Evolutionary conservation across 495 filamentous ascomycete species (phyloP).

Genomic region (Massariosphaeria phaeospora): DNA sequence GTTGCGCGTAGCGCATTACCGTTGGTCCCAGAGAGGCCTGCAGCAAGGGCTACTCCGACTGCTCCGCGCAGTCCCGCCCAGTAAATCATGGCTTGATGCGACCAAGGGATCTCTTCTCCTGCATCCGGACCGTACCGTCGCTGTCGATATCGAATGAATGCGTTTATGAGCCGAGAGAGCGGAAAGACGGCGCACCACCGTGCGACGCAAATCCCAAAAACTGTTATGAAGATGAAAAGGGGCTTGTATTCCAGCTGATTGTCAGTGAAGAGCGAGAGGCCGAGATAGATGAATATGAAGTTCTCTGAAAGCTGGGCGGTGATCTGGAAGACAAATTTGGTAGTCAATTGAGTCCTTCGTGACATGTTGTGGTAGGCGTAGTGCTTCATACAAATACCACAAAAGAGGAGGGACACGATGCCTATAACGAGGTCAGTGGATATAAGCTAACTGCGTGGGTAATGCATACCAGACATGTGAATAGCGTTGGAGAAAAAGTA

Average conservation of each 20-base stretch:
- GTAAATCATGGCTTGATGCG: slow-evolving; percentile 95
- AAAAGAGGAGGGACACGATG: slow-evolving; percentile 94
- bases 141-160: slow-evolving; percentile 87
- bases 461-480: slow-evolving; percentile 86
- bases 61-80: slow-evolving; percentile 96
- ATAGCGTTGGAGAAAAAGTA: slow-evolving; percentile 97
- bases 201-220: slow-evolving; percentile 84
- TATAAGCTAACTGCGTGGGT: not conserved
- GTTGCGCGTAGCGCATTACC: slow-evolving; percentile 77
- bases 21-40: slow-evolving; percentile 73
- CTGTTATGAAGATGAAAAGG: slow-evolving; percentile 87
- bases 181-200: slow-evolving; percentile 93
- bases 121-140: slow-evolving; percentile 71
- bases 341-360: slow-evolving; percentile 90
- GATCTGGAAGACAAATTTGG: slow-evolving; percentile 95
- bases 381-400: slow-evolving; percentile 96
- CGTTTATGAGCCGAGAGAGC: slow-evolving; percentile 83
- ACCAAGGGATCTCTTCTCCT: slow-evolving; percentile 83
- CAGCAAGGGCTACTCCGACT: slow-evolving; percentile 94
- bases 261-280: slow-evolving; percentile 89
- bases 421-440: slow-evolving; percentile 49
- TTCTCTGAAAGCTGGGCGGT: slow-evolving; percentile 95
- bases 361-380: slow-evolving; percentile 99
- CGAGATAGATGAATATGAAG: slow-evolving; percentile 99
- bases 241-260: slow-evolving; percentile 83